Percentiles rank a stretch among this genome's conserved stretches.
phyloP scores from a whole-genome alignment of 371 early-diverging fungal genomes.

The Mucor lusitanicus region DNA sequence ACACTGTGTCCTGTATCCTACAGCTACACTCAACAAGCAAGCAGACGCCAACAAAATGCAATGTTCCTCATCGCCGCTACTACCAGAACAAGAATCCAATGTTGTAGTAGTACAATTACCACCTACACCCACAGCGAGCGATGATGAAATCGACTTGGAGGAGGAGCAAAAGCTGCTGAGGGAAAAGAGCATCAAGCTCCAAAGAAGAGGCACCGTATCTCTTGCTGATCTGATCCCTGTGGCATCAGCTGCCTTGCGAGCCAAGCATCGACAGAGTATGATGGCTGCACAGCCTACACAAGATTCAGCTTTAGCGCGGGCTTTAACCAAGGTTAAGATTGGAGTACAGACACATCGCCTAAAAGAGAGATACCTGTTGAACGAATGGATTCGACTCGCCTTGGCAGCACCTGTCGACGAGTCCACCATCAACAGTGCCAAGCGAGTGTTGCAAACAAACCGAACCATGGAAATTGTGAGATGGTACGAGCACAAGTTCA shows the following conservation, averaged over 20 bases:
- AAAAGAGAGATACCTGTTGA: conserved; percentile 42
- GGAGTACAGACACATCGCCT: conserved; percentile 43
- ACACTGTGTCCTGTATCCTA: not conserved
- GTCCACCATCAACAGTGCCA: conserved; percentile 25
- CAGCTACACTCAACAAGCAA: not conserved
- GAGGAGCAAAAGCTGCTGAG: conserved; percentile 5
- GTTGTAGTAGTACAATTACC: conserved; percentile 8
- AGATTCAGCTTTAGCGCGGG: conserved; percentile 37
- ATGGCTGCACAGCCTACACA: not conserved
- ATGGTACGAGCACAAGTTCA: conserved; percentile 50
- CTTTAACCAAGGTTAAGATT: conserved; percentile 39
- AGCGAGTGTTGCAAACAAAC: conserved; percentile 6
- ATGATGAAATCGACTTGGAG: conserved; percentile 15
- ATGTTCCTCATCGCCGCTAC: not conserved
- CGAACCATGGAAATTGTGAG: conserved; percentile 47
- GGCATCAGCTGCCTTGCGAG: conserved; percentile 38
- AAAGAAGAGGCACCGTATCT: conserved; percentile 25
- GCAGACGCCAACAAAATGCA: not conserved
- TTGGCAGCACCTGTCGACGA: conserved; percentile 40
- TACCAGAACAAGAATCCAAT: not conserved
- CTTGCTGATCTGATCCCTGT: conserved; percentile 45
- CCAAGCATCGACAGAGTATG: conserved; percentile 2
- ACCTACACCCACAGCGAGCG: conserved; percentile 25
- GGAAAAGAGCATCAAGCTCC: conserved; percentile 4
- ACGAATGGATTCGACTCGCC: conserved; percentile 53